A percentile compares a stretch with the other conserved stretches of the same genome.
These are phyloP conservation scores for Nakazawaea ishiwadae DNA, from an alignment of 805 yeast species.

Conservation along the genomic window DNA sequence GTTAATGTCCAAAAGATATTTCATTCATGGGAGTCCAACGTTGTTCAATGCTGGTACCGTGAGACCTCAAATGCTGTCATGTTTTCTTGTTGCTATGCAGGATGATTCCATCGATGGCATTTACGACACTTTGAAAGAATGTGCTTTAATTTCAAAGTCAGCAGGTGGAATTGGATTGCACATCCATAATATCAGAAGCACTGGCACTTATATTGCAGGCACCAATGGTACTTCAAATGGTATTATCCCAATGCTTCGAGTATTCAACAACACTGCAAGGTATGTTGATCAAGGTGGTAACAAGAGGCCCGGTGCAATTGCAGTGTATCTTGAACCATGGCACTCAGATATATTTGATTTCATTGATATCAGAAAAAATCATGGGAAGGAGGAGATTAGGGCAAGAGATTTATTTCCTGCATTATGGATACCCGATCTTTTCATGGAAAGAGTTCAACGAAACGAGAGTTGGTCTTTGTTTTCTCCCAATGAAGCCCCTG, in stretches of 20 bases:
- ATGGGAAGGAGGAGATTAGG: slow-evolving; percentile 60
- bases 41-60: slow-evolving; percentile 62
- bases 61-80: slow-evolving; percentile 55
- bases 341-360: slow-evolving; percentile 57
- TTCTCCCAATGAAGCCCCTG: slow-evolving; percentile 57
- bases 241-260: slow-evolving; percentile 58
- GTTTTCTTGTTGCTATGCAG: slow-evolving; percentile 60
- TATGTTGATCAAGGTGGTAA: slow-evolving; percentile 66
- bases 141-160: slow-evolving; percentile 57
- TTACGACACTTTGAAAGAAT: slow-evolving; percentile 54
- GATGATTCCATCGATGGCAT: slow-evolving; percentile 63
- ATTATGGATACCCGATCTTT: slow-evolving; percentile 58
- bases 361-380: slow-evolving; percentile 56
- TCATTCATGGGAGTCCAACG: slow-evolving; percentile 61
- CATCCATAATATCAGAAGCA: slow-evolving; percentile 53
- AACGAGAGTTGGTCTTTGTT: slow-evolving; percentile 55
- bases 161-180: slow-evolving; percentile 65
- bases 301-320: slow-evolving; percentile 63
- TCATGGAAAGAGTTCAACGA: slow-evolving; percentile 56
- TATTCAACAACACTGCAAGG: slow-evolving; percentile 58
- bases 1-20: slow-evolving; percentile 53
- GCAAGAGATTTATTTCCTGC: slow-evolving; percentile 63
- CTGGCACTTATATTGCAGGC: slow-evolving; percentile 59
- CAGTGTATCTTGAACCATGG: slow-evolving; percentile 60
- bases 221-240: slow-evolving; percentile 63